Conservation (phyloP, 2,329 filamentous ascomycete genomes). For the Ophiocordyceps australis region DNA sequence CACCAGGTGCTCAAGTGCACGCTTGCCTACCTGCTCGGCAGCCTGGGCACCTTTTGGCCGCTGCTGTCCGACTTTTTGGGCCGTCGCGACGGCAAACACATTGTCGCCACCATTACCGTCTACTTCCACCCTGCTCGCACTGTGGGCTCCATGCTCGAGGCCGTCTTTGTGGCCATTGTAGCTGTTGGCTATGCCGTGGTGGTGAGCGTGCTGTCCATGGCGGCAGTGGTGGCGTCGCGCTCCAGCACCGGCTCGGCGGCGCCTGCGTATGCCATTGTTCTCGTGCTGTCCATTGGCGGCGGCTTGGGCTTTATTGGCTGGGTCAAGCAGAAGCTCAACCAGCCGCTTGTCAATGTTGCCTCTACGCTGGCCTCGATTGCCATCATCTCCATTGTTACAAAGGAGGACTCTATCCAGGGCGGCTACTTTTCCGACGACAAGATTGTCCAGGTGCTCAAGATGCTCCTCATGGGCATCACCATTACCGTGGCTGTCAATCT, state of each 20-base stretch:
- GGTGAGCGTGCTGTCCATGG: constrained; percentile 73
- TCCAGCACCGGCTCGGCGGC: constrained; percentile 44
- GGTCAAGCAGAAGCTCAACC: constrained; percentile 65
- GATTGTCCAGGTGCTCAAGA: constrained; percentile 66
- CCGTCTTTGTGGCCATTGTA: constrained; percentile 54
- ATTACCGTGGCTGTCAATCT: constrained; percentile 60
- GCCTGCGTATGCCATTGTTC: constrained; percentile 60
- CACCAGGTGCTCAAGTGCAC: constrained; percentile 80
- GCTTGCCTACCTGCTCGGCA: constrained; percentile 73
- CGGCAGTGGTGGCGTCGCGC: constrained; percentile 64
- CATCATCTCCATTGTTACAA: constrained; percentile 78
- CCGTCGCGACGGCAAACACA: constrained; percentile 77
- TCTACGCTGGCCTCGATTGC: constrained; percentile 76
- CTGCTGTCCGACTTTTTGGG: constrained; percentile 58
- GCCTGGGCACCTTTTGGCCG: constrained; percentile 68
- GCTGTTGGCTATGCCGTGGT: constrained; percentile 57
- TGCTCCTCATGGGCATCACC: constrained; percentile 61
- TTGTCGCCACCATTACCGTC: constrained; percentile 83
- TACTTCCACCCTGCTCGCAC: constrained; percentile 87
- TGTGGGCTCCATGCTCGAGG: constrained; percentile 78
- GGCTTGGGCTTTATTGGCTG: constrained; percentile 77
- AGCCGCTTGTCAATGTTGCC: constrained; percentile 67
- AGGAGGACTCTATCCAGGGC: constrained; percentile 72
- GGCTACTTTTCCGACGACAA: constrained; percentile 69
- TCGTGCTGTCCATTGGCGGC: constrained; percentile 70